Base-by-base conservation (phyloP, 768 basidiomycete genomes). In the Boletus tomentosulus region DNA sequence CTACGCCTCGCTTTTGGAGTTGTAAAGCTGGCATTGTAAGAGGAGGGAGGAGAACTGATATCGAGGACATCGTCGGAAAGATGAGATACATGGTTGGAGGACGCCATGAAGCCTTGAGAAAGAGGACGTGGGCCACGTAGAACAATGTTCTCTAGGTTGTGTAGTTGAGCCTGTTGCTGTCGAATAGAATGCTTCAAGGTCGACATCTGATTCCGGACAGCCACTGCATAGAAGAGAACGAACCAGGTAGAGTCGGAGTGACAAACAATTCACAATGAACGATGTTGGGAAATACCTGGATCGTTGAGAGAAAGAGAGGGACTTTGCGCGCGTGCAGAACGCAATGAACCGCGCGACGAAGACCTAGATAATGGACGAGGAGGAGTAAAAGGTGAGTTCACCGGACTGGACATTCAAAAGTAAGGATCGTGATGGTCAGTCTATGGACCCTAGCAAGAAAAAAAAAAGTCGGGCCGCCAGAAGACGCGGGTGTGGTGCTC, bases 161-260 rank as follows among this genome's bases (percentile, higher is more conserved):
- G 79, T 34, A 90, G 69, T 61, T 91, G 87, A 19, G 89, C 89
- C 74, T 90, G 87, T 65, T 92, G 87, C 62, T 91, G 89, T 57
- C 89, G 75, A 62, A 92, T 92, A 65, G 78, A 82, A 67, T 92
- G 89, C 71, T 86, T 90, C 64, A 92, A 72, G 38, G 84, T 85
- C 60, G 87, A 89, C 72, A 92, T 85, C 56, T 91, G 89, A 61
- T 82, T 84, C 52, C 89, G 82, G 50, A 90, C 76, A 57, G 83
- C 80, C 65, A 90, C 89, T 92, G 62, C 47, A 62, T 56, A 55
- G 57, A 65, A 62, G 39, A 55, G 55, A 63, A 62, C 57, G 66
- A 65, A 69, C 62, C 61, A 51, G 53, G 48, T 60, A 42, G 49
- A 52, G 22, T 55, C 57, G 56, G 60, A 59, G 43, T 59, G 53